These are phyloP conservation scores for Spongiforma sp. DNA, from an alignment of 1,284 basidiomycete genomes.

Conservation along the genomic window DNA sequence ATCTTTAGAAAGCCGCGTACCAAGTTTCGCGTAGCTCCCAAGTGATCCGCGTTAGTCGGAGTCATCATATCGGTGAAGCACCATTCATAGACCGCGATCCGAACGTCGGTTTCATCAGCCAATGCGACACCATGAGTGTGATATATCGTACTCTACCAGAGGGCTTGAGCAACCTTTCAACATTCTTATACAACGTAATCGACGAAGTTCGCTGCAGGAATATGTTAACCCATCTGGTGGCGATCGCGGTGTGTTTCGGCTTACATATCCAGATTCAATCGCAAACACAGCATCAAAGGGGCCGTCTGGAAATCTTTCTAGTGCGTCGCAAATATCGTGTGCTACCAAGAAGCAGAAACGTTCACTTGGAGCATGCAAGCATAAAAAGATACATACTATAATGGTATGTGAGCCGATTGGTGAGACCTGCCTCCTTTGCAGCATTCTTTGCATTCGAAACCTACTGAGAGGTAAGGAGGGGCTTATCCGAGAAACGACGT, in stretches of 20 bases:
- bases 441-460: slow-evolving; percentile 9
- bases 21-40: slow-evolving; percentile 7
- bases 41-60: slow-evolving; percentile 7
- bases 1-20: slow-evolving; percentile 5
- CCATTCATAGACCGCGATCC: slow-evolving; percentile 22
- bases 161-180: slow-evolving; percentile 16
- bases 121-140: neutral
- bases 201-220: slow-evolving; percentile 8
- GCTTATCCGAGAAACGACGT: neutral
- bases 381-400: slow-evolving; percentile 1
- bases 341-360: neutral
- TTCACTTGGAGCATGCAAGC: neutral
- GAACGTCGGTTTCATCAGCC: neutral
- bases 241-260: neutral
- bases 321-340: slow-evolving; percentile 9
- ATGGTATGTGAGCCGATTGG: slow-evolving; percentile 7
- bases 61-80: slow-evolving; percentile 16
- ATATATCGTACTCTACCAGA: slow-evolving; percentile 12
- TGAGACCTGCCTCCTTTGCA: slow-evolving; percentile 7
- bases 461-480: neutral
- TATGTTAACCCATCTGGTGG: neutral
- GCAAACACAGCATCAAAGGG: neutral
- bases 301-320: neutral
- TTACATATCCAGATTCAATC: neutral
- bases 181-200: slow-evolving; percentile 5